These are phyloP conservation scores for Polyplosphaeria fusca DNA, from an alignment of 495 filamentous ascomycete genomes.

Conservation along the genomic window DNA sequence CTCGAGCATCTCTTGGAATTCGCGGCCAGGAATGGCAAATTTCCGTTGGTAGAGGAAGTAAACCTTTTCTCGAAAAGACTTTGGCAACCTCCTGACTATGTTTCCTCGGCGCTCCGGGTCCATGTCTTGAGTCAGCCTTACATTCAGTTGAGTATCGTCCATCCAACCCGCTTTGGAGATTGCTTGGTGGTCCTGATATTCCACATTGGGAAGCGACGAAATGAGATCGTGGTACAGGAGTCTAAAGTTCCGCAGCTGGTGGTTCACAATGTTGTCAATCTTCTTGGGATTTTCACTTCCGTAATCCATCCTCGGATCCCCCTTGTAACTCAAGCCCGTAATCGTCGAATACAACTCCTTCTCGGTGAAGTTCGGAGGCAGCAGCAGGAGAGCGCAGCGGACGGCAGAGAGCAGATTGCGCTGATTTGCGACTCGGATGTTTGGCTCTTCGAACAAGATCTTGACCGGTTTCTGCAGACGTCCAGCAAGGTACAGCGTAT, in stretches of 20 bases:
- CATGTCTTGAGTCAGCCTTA: constrained; percentile 79
- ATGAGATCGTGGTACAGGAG: constrained; percentile 86
- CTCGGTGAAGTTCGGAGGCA: constrained; percentile 82
- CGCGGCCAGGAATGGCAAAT: constrained; percentile 73
- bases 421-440: constrained; percentile 88
- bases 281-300: constrained; percentile 89
- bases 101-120: constrained; percentile 84
- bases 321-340: constrained; percentile 85
- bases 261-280: constrained; percentile 85
- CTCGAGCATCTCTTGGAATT: constrained; percentile 85
- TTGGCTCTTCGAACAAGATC: constrained; percentile 89
- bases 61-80: constrained; percentile 78
- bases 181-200: constrained; percentile 67
- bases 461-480: constrained; percentile 96
- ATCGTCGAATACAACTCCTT: constrained; percentile 85
- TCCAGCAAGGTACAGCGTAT: constrained; percentile 88
- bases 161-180: constrained; percentile 34
- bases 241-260: constrained; percentile 88
- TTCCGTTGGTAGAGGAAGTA: constrained; percentile 94
- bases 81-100: constrained; percentile 90
- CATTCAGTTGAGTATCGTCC: constrained; percentile 47
- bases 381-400: constrained; percentile 79
- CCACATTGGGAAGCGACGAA: constrained; percentile 81
- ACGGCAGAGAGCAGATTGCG: constrained; percentile 89
- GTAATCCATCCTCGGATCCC: constrained; percentile 87